Conservation (phyloP, 116 monocot species). For the Zostera marina region DNA sequence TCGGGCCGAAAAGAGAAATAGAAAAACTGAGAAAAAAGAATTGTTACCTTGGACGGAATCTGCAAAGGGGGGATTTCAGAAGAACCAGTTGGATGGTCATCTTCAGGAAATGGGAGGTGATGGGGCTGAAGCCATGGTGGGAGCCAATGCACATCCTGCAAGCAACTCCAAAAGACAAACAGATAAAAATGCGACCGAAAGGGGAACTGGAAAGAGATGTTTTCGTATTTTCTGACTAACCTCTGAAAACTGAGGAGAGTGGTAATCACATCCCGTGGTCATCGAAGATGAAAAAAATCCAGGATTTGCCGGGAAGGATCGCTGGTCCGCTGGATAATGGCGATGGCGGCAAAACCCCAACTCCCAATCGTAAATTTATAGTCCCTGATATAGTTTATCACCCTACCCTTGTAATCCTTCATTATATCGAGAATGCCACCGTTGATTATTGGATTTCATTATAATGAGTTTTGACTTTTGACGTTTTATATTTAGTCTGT, state of each 20-base stretch:
- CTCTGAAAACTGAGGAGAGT: constrained; percentile 37
- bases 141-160: constrained; percentile 29
- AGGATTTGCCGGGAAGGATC: not conserved
- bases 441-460: too few relatives aligned
- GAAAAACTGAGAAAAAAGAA: constrained; percentile 1
- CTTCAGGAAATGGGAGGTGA: constrained; percentile 5
- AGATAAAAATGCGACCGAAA: not conserved
- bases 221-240: constrained; percentile 3
- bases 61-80: constrained; percentile 2
- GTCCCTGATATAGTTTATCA: not conserved
- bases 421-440: too few relatives aligned
- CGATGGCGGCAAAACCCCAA: constrained; percentile 1
- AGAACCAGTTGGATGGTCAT: not conserved
- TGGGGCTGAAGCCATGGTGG: constrained; percentile 45
- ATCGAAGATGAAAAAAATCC: not conserved
- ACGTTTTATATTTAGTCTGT: too few relatives aligned
- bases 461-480: too few relatives aligned
- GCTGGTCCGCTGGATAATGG: not conserved
- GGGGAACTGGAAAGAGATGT: not conserved
- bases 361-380: not conserved
- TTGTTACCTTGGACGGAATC: constrained; percentile 11
- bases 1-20: not conserved
- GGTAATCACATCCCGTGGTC: constrained; percentile 8
- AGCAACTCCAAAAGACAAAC: not conserved
- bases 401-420: not conserved